These are phyloP conservation scores for Glycine latifolia DNA, from an alignment of 306 rosid genomes.

Conservation along the genomic window DNA sequence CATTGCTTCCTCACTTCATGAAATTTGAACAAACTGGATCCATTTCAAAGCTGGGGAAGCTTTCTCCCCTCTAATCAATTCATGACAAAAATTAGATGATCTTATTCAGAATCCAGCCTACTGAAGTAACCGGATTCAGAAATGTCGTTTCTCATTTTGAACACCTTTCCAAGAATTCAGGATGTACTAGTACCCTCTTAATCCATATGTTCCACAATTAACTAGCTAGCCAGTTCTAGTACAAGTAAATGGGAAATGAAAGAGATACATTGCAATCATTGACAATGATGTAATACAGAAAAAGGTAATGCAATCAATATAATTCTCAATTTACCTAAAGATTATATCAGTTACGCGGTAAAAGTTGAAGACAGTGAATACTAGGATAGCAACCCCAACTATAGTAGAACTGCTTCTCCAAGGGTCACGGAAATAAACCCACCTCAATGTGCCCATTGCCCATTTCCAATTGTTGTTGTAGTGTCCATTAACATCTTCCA, in stretches of 20 bases:
- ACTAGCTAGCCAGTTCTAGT: conserved; percentile 20
- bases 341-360: conserved; percentile 22
- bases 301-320: background rate
- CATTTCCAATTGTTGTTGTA: conserved; percentile 55
- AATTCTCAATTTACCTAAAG: conserved; percentile 10
- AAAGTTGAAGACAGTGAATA: conserved; percentile 49
- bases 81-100: background rate
- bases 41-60: conserved; percentile 4
- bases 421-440: conserved; percentile 62
- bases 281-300: background rate
- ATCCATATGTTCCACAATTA: background rate
- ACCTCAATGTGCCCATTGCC: conserved; percentile 50
- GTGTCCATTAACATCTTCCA: conserved; percentile 44
- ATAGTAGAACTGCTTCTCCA: conserved; percentile 66
- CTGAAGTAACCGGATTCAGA: background rate
- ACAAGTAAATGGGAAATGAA: background rate
- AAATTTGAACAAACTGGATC: background rate
- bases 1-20: no score
- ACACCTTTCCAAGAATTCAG: background rate
- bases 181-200: background rate
- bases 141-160: background rate
- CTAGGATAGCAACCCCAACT: conserved; percentile 50
- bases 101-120: background rate
- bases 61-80: background rate
- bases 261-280: background rate